Conservation (phyloP, 257 asterid genomes). For the Solanum pimpinellifolium region DNA sequence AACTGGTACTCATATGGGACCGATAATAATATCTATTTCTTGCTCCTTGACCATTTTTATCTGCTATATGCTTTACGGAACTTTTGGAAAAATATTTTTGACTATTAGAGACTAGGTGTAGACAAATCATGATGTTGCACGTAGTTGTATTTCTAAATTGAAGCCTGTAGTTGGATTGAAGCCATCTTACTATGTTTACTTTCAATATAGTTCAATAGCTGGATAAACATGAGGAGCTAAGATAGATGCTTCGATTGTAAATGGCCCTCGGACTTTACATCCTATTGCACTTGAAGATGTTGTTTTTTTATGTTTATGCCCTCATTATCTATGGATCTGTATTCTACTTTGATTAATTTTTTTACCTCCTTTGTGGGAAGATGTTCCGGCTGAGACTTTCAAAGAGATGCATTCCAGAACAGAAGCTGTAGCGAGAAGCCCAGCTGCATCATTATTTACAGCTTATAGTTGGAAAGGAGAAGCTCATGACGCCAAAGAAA, state of each 20-base stretch:
- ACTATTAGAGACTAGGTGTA: neutral
- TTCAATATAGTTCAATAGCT: neutral
- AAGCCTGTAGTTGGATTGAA: neutral
- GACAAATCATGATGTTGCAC: neutral
- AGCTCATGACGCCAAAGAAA: neutral
- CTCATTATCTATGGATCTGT: neutral
- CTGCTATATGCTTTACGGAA: neutral
- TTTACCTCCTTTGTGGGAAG: neutral
- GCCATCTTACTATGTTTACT: neutral
- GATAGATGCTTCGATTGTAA: neutral
- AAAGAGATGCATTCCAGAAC: too few relatives aligned
- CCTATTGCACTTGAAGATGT: neutral
- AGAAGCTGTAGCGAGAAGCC: neutral
- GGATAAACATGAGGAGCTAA: neutral
- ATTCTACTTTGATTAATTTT: neutral
- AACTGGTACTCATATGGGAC: neutral
- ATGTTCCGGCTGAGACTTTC: too few relatives aligned
- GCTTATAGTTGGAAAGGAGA: neutral
- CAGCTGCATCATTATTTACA: neutral
- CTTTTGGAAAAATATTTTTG: neutral
- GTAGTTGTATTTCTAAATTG: neutral
- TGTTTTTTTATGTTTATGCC: neutral
- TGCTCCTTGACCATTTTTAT: neutral
- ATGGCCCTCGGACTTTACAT: neutral
- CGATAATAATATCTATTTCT: neutral